These are phyloP conservation scores for Trichosporon inkin DNA, from an alignment of 1,284 basidiomycete genomes.

Conservation along the genomic window DNA sequence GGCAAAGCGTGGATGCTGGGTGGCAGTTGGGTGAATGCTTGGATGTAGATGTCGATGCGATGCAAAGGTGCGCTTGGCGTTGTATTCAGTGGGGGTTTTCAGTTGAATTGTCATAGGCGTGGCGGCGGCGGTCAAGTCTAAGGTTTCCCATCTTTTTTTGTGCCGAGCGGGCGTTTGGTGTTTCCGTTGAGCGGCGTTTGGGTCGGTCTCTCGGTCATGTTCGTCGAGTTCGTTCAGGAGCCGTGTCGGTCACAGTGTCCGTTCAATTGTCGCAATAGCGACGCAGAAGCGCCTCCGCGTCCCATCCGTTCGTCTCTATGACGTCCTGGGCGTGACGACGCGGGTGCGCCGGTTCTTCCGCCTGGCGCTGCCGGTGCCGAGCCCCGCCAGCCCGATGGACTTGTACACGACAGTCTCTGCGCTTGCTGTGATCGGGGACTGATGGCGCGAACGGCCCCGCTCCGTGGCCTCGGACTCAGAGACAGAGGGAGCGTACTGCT, in stretches of 20 bases:
- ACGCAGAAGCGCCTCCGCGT: background rate
- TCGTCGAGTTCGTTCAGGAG: too few species aligned
- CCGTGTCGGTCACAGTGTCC: background rate
- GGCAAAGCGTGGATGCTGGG: background rate
- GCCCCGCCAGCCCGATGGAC: background rate
- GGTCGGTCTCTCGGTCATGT: too few species aligned
- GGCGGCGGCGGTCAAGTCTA: background rate
- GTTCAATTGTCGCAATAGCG: background rate
- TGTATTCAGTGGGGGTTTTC: background rate
- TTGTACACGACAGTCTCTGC: background rate
- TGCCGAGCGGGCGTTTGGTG: background rate
- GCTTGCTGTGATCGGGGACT: background rate
- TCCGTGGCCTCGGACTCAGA: background rate
- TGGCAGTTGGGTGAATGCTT: background rate
- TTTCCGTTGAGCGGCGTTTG: background rate
- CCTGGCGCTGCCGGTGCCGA: slow-evolving; percentile 1
- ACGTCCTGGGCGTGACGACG: background rate
- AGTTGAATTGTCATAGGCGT: background rate
- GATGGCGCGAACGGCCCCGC: background rate
- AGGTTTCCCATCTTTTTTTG: background rate
- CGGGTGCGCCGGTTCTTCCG: background rate
- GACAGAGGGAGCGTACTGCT: background rate
- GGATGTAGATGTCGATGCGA: background rate
- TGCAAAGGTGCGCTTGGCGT: background rate
- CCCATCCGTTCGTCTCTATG: background rate